These are phyloP conservation scores for Globisporangium nagaii DNA, from an alignment of 352 stramenopile species.

Conservation along the genomic window DNA sequence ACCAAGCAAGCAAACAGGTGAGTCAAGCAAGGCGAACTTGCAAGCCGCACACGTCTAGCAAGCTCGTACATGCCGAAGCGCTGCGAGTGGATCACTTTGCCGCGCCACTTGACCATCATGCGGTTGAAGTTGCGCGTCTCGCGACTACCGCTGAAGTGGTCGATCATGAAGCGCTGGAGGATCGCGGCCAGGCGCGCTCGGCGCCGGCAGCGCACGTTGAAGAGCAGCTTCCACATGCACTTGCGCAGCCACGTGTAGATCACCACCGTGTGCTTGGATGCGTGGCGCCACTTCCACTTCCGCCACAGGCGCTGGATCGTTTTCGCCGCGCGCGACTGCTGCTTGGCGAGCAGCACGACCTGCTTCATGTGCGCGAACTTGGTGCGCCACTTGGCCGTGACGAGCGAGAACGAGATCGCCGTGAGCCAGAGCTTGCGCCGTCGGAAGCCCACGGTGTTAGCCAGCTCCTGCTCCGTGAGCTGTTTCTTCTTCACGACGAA, in stretches of 20 bases:
- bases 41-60: not conserved
- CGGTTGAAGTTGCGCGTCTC: slow-evolving; percentile 70
- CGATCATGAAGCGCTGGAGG: slow-evolving; percentile 53
- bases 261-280: slow-evolving; percentile 53
- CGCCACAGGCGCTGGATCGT: slow-evolving; percentile 60
- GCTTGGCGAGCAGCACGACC: slow-evolving; percentile 19
- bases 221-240: slow-evolving; percentile 64
- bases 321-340: slow-evolving; percentile 31
- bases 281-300: slow-evolving; percentile 53
- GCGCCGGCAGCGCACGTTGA: slow-evolving; percentile 43
- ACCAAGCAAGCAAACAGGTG: not conserved
- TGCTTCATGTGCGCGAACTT: slow-evolving; percentile 31
- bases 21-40: too few relatives aligned
- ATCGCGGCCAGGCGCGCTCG: slow-evolving; percentile 25
- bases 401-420: slow-evolving; percentile 28
- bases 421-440: slow-evolving; percentile 52
- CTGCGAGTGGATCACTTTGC: slow-evolving; percentile 69
- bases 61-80: slow-evolving; percentile 30
- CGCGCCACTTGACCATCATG: slow-evolving; percentile 69
- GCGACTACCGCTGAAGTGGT: slow-evolving; percentile 44
- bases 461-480: slow-evolving; percentile 22
- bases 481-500: slow-evolving; percentile 13
- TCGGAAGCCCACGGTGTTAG: slow-evolving; percentile 26
- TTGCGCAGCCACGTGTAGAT: slow-evolving; percentile 67
- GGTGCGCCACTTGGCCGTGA: slow-evolving; percentile 28